Evolutionary conservation across 345 rosid species (phyloP).

Genomic region (Brassica cretica): DNA sequence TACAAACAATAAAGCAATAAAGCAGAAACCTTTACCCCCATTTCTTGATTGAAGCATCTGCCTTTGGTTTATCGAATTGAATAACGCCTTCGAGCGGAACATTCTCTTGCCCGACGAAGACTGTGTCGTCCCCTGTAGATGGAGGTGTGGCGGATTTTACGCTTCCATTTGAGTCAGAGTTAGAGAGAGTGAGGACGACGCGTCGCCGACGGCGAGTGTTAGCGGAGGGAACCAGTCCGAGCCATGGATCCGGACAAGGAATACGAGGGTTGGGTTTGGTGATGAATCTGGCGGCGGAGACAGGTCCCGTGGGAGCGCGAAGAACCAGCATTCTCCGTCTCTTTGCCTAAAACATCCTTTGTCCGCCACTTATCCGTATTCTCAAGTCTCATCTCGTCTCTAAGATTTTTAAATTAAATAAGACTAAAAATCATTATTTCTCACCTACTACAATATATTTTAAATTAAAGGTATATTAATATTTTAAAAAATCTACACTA

Average conservation of each 20-base stretch:
- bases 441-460: no score
- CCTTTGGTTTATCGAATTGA: slow-evolving; percentile 78
- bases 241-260: slow-evolving; percentile 33
- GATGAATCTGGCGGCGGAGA: slow-evolving; percentile 46
- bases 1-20: not conserved
- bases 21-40: slow-evolving; percentile 59
- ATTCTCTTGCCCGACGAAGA: slow-evolving; percentile 60
- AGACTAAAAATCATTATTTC: not conserved
- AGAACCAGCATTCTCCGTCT: slow-evolving; percentile 49
- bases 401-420: not conserved
- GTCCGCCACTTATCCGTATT: slow-evolving; percentile 4
- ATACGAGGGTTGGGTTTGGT: slow-evolving; percentile 39
- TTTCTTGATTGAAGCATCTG: slow-evolving; percentile 52
- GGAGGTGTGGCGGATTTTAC: slow-evolving; percentile 48
- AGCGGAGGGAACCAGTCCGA: slow-evolving; percentile 19
- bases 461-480: no score
- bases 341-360: not conserved
- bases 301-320: slow-evolving; percentile 55
- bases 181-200: slow-evolving; percentile 52
- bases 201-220: slow-evolving; percentile 25
- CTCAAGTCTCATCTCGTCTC: not conserved
- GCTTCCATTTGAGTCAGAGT: slow-evolving; percentile 53
- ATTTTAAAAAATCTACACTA: no score
- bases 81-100: slow-evolving; percentile 90
- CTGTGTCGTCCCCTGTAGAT: slow-evolving; percentile 42